Percentiles rank a stretch among this genome's conserved stretches.
phyloP scores from a whole-genome alignment of 305 asterid species.

The Fraxinus albicans region DNA sequence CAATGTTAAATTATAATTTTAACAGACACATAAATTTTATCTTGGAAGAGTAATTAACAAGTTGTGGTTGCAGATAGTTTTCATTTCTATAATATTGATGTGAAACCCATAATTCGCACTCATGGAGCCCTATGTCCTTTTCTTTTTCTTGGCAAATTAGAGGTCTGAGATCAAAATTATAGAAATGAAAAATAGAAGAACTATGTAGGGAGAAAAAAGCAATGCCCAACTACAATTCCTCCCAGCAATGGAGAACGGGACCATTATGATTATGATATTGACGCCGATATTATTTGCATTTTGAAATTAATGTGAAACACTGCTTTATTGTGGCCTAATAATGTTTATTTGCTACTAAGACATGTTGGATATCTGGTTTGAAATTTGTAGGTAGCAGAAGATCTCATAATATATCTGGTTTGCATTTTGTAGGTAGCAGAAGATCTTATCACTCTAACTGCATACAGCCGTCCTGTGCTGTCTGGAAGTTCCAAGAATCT shows the following conservation, averaged over 20 bases:
- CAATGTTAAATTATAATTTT: neutral
- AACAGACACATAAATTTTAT: neutral
- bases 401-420: neutral
- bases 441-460: conserved; percentile 5
- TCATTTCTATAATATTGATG: neutral
- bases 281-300: neutral
- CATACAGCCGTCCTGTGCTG: conserved; percentile 10
- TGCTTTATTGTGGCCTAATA: neutral
- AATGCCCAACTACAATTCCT: neutral
- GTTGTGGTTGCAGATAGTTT: neutral
- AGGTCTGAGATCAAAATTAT: neutral
- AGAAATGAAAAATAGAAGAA: neutral
- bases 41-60: neutral
- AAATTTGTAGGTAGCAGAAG: neutral
- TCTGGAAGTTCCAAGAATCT: conserved; percentile 26
- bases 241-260: neutral
- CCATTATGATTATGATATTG: neutral
- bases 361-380: neutral
- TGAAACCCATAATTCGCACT: neutral
- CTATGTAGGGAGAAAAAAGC: neutral
- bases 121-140: neutral
- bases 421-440: conserved; percentile 20
- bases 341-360: neutral
- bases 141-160: neutral
- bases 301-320: neutral